phyloP scores from a whole-genome alignment of 805 yeast species.

The Kodamaea restingae region DNA sequence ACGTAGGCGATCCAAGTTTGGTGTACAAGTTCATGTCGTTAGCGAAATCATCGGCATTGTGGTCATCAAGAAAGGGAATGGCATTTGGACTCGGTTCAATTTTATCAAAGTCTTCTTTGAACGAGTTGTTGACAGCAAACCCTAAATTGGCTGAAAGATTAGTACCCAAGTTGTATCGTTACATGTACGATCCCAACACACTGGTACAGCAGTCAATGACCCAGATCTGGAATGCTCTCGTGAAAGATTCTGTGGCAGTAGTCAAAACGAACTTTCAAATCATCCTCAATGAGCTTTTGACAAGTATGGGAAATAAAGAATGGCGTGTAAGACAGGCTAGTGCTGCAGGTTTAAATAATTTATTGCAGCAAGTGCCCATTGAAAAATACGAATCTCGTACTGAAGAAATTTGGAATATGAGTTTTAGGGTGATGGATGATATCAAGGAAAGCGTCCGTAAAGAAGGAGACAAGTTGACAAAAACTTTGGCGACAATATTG shows the following conservation, averaged over 20 bases:
- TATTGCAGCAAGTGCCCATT: slow-evolving; percentile 58
- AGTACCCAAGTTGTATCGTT: slow-evolving; percentile 79
- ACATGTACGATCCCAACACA: slow-evolving; percentile 77
- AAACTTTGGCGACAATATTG: slow-evolving; percentile 58
- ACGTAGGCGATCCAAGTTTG: slow-evolving; percentile 91
- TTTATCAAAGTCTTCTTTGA: slow-evolving; percentile 71
- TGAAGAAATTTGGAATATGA: slow-evolving; percentile 79
- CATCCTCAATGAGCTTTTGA: slow-evolving; percentile 62
- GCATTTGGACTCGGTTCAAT: slow-evolving; percentile 91
- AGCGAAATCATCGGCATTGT: slow-evolving; percentile 79
- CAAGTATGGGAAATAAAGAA: slow-evolving; percentile 73
- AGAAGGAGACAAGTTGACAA: slow-evolving; percentile 70
- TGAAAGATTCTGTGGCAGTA: slow-evolving; percentile 54
- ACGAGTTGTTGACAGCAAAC: slow-evolving; percentile 54
- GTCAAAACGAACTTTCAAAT: slow-evolving; percentile 50
- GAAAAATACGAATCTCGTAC: slow-evolving; percentile 48
- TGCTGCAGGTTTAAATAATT: slow-evolving; percentile 62
- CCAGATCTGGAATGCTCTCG: slow-evolving; percentile 78
- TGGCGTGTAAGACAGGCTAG: slow-evolving; percentile 95
- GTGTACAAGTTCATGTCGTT: slow-evolving; percentile 93
- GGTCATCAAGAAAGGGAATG: slow-evolving; percentile 92
- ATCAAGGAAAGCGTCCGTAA: slow-evolving; percentile 88
- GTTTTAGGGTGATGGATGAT: slow-evolving; percentile 88
- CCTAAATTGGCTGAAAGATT: slow-evolving; percentile 52
- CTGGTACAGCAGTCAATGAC: slow-evolving; percentile 79